phyloP scores from a whole-genome alignment of 768 basidiomycete species.

The Lepiota venenata region DNA sequence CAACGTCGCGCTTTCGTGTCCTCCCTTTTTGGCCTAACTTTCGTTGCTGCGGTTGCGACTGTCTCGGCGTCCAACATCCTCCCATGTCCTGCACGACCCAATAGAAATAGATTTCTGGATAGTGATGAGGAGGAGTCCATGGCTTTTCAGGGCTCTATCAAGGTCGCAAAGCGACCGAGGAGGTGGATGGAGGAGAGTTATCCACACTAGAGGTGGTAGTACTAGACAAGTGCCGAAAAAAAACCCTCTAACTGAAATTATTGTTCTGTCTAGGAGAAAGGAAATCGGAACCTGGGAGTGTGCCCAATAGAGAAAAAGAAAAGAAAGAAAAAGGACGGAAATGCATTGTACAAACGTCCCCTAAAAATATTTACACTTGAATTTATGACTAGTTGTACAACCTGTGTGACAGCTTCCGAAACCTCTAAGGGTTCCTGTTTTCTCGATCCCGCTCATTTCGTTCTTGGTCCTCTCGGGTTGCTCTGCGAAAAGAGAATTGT shows the following conservation, averaged over 20 bases:
- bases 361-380: conserved; percentile 15
- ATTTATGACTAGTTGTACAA: conserved; percentile 21
- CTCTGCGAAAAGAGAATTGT: conserved; percentile 32
- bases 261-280: too few species aligned
- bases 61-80: conserved; percentile 78
- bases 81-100: conserved; percentile 73
- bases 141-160: conserved; percentile 34
- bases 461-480: conserved; percentile 60
- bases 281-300: neutral
- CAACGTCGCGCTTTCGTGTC: conserved; percentile 73
- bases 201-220: conserved; percentile 27
- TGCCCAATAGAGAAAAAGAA: neutral
- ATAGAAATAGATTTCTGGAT: conserved; percentile 59
- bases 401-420: conserved; percentile 20
- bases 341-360: conserved; percentile 18
- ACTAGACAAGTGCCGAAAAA: conserved; percentile 1
- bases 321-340: conserved; percentile 6
- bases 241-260: neutral
- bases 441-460: conserved; percentile 45
- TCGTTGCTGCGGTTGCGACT: conserved; percentile 73
- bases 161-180: conserved; percentile 57
- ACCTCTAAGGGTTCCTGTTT: conserved; percentile 23
- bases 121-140: conserved; percentile 28
- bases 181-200: conserved; percentile 82
- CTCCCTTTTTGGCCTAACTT: conserved; percentile 77